phyloP scores from a whole-genome alignment of 78 protist genomes.

The Protostelium mycophagum region DNA sequence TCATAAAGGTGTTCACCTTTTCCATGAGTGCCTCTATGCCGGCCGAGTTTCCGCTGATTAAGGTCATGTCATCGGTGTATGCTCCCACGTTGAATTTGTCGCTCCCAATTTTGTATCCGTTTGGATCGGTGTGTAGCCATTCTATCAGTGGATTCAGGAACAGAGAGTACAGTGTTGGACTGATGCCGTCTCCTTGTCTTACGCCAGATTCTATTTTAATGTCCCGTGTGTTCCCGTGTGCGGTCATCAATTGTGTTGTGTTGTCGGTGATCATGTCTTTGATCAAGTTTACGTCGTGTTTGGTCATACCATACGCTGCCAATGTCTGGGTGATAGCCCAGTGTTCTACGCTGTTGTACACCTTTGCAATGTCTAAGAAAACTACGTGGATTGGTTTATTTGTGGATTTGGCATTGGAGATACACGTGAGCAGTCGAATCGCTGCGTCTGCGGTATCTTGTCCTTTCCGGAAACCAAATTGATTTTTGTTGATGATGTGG shows the following conservation, averaged over 20 bases:
- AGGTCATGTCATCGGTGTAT: neutral
- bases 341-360: neutral
- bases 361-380: neutral
- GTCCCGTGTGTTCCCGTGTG: neutral
- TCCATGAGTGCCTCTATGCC: neutral
- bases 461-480: no score
- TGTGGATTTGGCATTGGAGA: neutral
- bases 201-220: neutral
- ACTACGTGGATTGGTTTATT: neutral
- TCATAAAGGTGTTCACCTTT: neutral
- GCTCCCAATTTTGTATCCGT: neutral
- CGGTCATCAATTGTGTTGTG: neutral
- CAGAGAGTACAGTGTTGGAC: neutral
- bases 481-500: no score
- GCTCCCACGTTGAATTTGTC: neutral
- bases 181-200: neutral
- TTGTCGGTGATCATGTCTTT: neutral
- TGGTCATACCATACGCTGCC: neutral
- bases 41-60: neutral
- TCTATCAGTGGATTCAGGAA: neutral
- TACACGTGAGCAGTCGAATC: neutral
- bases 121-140: neutral
- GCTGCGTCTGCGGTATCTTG: no score
- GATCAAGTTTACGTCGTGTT: neutral
- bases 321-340: neutral